Conservation (phyloP, 306 rosid species). For the Vigna reflexopilosa region DNA sequence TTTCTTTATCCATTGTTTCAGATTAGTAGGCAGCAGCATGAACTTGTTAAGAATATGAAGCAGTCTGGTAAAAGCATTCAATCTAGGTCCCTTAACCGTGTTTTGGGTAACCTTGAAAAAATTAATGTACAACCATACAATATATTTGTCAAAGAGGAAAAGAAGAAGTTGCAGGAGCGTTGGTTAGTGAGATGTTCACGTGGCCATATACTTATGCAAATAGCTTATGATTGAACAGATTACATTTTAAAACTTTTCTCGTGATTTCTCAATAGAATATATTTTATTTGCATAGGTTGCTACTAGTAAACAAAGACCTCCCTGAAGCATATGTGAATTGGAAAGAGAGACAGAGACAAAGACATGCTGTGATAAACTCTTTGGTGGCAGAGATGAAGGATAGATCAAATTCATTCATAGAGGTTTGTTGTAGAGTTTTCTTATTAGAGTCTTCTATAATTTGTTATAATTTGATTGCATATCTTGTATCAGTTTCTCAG, state of each 20-base stretch:
- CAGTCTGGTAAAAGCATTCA: slow-evolving; percentile 81
- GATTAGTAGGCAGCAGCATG: slow-evolving; percentile 92
- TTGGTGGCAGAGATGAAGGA: slow-evolving; percentile 69
- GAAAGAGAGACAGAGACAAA: slow-evolving; percentile 60
- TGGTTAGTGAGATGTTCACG: slow-evolving; percentile 69
- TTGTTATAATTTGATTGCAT: slow-evolving; percentile 26
- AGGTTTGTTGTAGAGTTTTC: slow-evolving; percentile 61
- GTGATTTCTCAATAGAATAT: slow-evolving; percentile 30
- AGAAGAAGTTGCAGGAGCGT: slow-evolving; percentile 82
- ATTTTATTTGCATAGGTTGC: slow-evolving; percentile 67
- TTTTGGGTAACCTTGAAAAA: slow-evolving; percentile 77
- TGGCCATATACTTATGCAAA: slow-evolving; percentile 19
- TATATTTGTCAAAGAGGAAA: slow-evolving; percentile 86
- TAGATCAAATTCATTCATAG: slow-evolving; percentile 46
- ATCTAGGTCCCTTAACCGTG: slow-evolving; percentile 79
- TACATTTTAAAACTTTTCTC: slow-evolving; percentile 17
- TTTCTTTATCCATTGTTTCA: slow-evolving; percentile 52
- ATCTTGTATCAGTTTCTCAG: slow-evolving; percentile 33
- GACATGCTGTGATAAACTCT: slow-evolving; percentile 54
- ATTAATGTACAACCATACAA: slow-evolving; percentile 84
- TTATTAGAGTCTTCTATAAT: slow-evolving; percentile 33
- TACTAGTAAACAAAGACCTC: slow-evolving; percentile 72
- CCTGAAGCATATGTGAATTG: slow-evolving; percentile 72
- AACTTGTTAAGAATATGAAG: slow-evolving; percentile 91
- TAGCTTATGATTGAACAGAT: background rate